Conservation (phyloP, 140 eudicot genomes). For the Oenanthe javanica region DNA sequence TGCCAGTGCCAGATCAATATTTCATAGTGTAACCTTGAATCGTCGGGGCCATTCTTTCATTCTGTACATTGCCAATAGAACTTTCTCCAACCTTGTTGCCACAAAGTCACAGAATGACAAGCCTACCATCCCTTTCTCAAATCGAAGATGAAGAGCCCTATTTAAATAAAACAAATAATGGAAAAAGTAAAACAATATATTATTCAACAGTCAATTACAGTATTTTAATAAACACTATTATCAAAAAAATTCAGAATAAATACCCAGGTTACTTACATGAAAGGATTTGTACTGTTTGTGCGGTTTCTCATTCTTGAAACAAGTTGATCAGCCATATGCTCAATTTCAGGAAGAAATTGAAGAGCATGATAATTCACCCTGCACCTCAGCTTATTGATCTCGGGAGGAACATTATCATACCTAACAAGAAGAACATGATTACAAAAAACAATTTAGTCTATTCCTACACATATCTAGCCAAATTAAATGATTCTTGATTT, state of each 20-base stretch:
- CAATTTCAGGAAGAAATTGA: constrained; percentile 89
- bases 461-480: neutral
- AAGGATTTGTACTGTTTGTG: constrained; percentile 74
- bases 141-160: constrained; percentile 99
- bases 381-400: constrained; percentile 83
- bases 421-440: constrained; percentile 24
- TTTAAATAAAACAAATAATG: constrained; percentile 31
- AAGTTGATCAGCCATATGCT: constrained; percentile 79
- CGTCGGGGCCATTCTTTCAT: constrained; percentile 77
- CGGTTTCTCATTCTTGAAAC: constrained; percentile 95
- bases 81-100: constrained; percentile 88
- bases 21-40: constrained; percentile 42
- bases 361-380: constrained; percentile 95
- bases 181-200: neutral
- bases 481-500: constrained; percentile 2
- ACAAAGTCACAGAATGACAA: constrained; percentile 96
- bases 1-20: neutral
- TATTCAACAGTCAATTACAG: neutral
- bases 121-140: constrained; percentile 98
- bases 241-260: neutral
- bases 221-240: neutral
- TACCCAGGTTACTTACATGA: constrained; percentile 47
- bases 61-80: constrained; percentile 77
- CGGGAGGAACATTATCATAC: constrained; percentile 92
- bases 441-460: neutral